Evolutionary conservation across 2,329 filamentous ascomycete species (phyloP).

Genomic region (Phaeomoniella chlamydospora): DNA sequence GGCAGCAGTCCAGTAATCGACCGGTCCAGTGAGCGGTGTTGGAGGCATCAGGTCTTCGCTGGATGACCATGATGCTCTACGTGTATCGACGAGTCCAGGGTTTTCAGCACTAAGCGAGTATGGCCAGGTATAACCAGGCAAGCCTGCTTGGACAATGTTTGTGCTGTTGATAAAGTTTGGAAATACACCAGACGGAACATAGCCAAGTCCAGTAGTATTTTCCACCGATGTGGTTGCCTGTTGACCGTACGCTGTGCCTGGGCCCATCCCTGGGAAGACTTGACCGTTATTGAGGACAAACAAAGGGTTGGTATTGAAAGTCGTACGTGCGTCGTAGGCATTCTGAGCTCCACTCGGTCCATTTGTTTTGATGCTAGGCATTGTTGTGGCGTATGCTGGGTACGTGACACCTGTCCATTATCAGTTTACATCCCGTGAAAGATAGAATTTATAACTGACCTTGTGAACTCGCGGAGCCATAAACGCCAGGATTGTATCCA

Average conservation of each 20-base stretch:
- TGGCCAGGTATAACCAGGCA: constrained; percentile 21
- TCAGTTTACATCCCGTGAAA: no score
- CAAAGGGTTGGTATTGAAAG: constrained; percentile 1
- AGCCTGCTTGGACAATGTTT: constrained; percentile 15
- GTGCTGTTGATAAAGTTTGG: constrained; percentile 18
- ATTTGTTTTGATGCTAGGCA: background rate
- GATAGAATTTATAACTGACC: no score
- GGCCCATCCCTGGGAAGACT: background rate
- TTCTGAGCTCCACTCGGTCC: background rate
- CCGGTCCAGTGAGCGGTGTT: constrained; percentile 48
- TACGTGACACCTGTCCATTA: background rate
- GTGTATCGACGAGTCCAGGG: constrained; percentile 19
- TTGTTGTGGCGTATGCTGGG: background rate
- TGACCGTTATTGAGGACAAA: background rate
- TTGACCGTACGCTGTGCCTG: background rate
- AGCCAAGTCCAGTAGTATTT: constrained; percentile 12
- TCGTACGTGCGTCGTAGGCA: background rate
- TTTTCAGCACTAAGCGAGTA: constrained; percentile 20
- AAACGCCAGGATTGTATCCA: background rate
- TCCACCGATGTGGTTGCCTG: background rate
- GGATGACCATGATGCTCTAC: constrained; percentile 24
- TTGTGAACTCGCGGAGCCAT: background rate
- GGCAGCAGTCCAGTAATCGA: constrained; percentile 43
- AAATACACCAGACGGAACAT: constrained; percentile 21
- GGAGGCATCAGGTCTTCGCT: constrained; percentile 34